Base-by-base conservation (phyloP, 192 early-diverging fungal genomes). In the Coemansia aciculifera region DNA sequence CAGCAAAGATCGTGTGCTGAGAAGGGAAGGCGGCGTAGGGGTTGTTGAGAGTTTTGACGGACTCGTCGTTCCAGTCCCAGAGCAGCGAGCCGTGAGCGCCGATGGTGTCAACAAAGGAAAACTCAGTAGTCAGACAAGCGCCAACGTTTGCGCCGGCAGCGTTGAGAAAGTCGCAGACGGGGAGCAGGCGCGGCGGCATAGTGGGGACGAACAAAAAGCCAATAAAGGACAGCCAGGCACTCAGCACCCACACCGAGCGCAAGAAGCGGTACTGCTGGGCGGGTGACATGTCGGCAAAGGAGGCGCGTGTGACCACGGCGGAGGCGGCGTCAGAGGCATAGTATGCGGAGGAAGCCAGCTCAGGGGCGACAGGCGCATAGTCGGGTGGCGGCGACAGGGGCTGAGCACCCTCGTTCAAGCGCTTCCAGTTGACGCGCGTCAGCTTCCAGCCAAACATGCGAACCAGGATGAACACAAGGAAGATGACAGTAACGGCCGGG, bases 381-480 rank as follows among this genome's bases (percentile, higher is more conserved):
- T 79, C 77, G 44, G 67, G 40, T 36, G 34, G 64, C 63, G 43
- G 64, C 59, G 71, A 59, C 56, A 62, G 59, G 48, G 63, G 63
- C 64, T 29, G 21, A 15, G 48, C 27, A 44, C 76, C 73, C 69
- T 78, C 76, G 67, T 75, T 77, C 52, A 83, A 56, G 59, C 73
- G 75, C 76, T 83, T 83, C 81, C 81, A 83, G 76, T 78, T 83
- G 52, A 78, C 75, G 49, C 81, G 72, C 23, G 66, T 74, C 27
- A 78, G 75, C 76, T 83, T 77, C 81, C 81, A 83, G 40, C 72
- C 66, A 75, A 83, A 78, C 81, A 83, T 83, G 72, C 81, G 81
- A 44, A 83, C 59, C 15, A 83, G 75, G 21, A 83, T 74, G 51
- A 78, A 78, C 11, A 78, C 75, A 7, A 83, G 76, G 67, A 78